These are phyloP conservation scores for Triticum urartu DNA, from an alignment of 176 grass and related monocot species.

Conservation along the genomic window DNA sequence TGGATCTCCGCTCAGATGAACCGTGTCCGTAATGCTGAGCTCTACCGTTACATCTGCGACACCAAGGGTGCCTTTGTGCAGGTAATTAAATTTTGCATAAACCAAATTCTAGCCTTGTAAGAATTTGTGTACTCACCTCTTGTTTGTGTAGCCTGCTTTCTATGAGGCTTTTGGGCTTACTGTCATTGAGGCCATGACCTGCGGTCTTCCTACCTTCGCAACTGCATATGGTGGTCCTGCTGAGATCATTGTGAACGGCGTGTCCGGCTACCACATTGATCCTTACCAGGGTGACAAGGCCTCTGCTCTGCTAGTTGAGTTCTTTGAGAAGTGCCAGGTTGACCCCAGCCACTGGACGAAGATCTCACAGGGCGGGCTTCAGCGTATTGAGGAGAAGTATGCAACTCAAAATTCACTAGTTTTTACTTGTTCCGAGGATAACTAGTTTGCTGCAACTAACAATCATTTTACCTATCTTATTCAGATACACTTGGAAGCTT, in stretches of 20 bases:
- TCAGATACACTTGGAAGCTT: slow-evolving; percentile 94
- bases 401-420: neutral
- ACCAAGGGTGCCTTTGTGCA: slow-evolving; percentile 90
- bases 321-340: slow-evolving; percentile 81
- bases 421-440: neutral
- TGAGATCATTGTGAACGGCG: slow-evolving; percentile 90
- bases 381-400: slow-evolving; percentile 98
- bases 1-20: slow-evolving; percentile 99
- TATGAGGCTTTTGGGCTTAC: slow-evolving; percentile 98
- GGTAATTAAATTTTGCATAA: slow-evolving; percentile 31
- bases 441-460: neutral
- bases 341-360: slow-evolving; percentile 72
- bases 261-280: slow-evolving; percentile 96
- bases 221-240: slow-evolving; percentile 85
- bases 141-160: slow-evolving; percentile 68
- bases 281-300: slow-evolving; percentile 97
- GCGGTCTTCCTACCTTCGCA: slow-evolving; percentile 91
- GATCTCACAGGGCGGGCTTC: slow-evolving; percentile 75
- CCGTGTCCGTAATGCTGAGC: slow-evolving; percentile 93
- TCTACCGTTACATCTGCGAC: slow-evolving; percentile 94
- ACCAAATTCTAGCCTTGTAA: neutral
- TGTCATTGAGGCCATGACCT: slow-evolving; percentile 93
- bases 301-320: slow-evolving; percentile 71
- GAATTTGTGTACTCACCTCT: neutral
- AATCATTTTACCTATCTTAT: neutral